Base-by-base conservation (phyloP, 192 early-diverging fungal species). In the Coemansia aciculifera region DNA sequence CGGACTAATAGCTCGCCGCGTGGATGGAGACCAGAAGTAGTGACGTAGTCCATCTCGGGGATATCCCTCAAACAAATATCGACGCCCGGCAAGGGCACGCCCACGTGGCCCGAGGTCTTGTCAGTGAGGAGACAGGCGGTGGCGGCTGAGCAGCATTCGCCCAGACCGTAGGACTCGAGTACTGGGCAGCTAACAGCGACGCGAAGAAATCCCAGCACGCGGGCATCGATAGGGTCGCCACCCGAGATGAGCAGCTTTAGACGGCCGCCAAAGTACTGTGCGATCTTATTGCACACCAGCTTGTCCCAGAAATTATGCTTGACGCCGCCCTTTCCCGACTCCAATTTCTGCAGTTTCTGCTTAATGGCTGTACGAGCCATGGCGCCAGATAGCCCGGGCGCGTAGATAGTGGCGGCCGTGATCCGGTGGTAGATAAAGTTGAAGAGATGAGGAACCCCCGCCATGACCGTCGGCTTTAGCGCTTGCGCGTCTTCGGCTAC, bases 1-100 rank as follows among this genome's bases (percentile, higher is more conserved):
- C 92, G 89, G 39, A 93, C 77, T 78, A 90, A 90, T 59, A 98
- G 88, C 77, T 98, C 96, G 56, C 96, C 95, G 38, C 97, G 88
- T 36, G 94, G 88, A 63, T 84, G 72, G 34, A 93, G 92, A 56
- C 88, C 86, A 70, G 93, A 89, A 36, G 82, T 87, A 1, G 90
- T 86, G 23, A 83, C 79, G 72, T 95, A 95, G 54, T 89, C 88
- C 90, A 98, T 94, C 36, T 88, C 86, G 15, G 94, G 93, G 17
- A 98, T 89, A 70, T 95, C 94, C 3, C 87, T 85, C 43, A 98
- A 83, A 69, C 95, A 95, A 61, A 97, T 85, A 69, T 95, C 89
- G 31, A 85, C 83, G 42, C 89, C 87, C 23, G 91, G 87, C 23
- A 90, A 74, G 15, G 94, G 93, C 23, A 86, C 78, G 37, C 95